phyloP scores from a whole-genome alignment of 306 rosid species.

The Sicyos baderoa region DNA sequence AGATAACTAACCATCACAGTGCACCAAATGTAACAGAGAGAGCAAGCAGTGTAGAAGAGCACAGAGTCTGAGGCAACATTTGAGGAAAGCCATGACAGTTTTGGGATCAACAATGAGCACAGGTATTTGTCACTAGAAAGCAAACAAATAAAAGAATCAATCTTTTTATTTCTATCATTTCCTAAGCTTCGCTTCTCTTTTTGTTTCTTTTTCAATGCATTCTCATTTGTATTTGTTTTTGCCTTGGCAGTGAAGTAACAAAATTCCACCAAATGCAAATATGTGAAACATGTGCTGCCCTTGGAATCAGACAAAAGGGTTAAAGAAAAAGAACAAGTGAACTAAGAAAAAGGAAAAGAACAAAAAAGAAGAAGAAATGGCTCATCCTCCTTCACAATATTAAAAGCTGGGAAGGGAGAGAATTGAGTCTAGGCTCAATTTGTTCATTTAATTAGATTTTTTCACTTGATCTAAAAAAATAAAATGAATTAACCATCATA shows the following conservation, averaged over 20 bases:
- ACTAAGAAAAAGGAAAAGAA: not conserved
- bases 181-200: not conserved
- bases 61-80: not conserved
- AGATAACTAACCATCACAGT: slow-evolving; percentile 9
- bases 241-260: slow-evolving; percentile 12
- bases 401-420: not conserved
- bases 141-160: not conserved
- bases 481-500: not conserved
- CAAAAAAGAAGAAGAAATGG: not conserved
- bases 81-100: slow-evolving; percentile 9
- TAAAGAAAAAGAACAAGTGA: not conserved
- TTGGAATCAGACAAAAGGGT: not conserved
- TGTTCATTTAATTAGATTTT: not conserved
- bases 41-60: slow-evolving; percentile 8
- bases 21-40: not conserved
- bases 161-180: not conserved
- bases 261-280: slow-evolving; percentile 1
- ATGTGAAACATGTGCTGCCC: not conserved
- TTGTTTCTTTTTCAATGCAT: not conserved
- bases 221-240: not conserved
- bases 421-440: not conserved
- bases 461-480: not conserved
- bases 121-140: not conserved
- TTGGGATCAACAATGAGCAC: not conserved
- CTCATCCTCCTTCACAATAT: not conserved